Conservation (phyloP, 2,329 filamentous ascomycete species). For the Pyrenochaeta sp. region DNA sequence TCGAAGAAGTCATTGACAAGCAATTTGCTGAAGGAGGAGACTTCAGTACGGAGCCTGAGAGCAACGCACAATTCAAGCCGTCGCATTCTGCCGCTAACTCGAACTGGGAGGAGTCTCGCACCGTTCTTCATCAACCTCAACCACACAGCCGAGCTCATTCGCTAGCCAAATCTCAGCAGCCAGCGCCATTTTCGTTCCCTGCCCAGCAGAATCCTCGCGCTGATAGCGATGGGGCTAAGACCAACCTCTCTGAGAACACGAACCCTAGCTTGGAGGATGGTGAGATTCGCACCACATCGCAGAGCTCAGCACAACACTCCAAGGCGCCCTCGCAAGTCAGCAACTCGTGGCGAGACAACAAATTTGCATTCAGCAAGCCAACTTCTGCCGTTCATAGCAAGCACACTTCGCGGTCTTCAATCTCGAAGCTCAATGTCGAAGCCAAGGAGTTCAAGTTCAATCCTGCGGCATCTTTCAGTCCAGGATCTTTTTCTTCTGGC, state of each 20-base stretch:
- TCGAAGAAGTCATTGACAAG: constrained; percentile 80
- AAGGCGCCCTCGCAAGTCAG: constrained; percentile 47
- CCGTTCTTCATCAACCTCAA: constrained; percentile 72
- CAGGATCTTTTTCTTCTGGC: constrained; percentile 52
- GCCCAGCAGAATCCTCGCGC: constrained; percentile 41
- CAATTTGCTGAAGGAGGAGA: constrained; percentile 78
- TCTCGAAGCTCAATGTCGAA: constrained; percentile 85
- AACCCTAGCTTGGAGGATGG: constrained; percentile 49
- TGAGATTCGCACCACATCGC: constrained; percentile 26
- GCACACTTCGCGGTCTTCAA: constrained; percentile 72
- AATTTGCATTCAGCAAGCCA: constrained; percentile 43
- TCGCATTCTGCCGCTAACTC: constrained; percentile 36
- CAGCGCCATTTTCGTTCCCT: constrained; percentile 40
- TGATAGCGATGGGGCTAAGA: constrained; percentile 50
- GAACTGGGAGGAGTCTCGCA: constrained; percentile 42
- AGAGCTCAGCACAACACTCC: constrained; percentile 42
- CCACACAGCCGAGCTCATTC: constrained; percentile 78
- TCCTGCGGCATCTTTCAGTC: constrained; percentile 59
- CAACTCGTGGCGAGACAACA: constrained; percentile 47
- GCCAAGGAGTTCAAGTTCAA: constrained; percentile 88
- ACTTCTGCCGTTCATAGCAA: constrained; percentile 51
- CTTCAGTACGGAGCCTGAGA: constrained; percentile 65
- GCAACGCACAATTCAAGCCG: constrained; percentile 33
- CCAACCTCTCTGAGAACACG: constrained; percentile 49
- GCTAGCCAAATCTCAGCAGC: constrained; percentile 67